Evolutionary conservation across 2,329 filamentous ascomycete species (phyloP), one percentile per base, ranked within the genome.

Genomic region (Chaetomium globosum): DNA sequence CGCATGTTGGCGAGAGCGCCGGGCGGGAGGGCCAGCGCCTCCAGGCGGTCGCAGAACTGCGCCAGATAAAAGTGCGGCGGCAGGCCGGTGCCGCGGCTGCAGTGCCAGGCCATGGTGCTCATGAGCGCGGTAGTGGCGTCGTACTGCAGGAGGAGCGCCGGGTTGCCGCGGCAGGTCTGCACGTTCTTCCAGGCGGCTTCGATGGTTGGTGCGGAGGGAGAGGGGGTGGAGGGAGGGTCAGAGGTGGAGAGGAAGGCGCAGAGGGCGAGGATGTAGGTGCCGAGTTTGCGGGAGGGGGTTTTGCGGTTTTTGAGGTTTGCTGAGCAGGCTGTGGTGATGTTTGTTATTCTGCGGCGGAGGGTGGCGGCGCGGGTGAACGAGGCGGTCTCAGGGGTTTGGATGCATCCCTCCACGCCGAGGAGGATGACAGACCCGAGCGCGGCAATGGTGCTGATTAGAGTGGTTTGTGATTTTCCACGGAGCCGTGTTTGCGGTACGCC

Each of bases 51-150:
- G 68, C 78, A 82, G 21, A 85, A 72, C 39, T 75, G 73, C 7
- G 74, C 70, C 31, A 82, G 73, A 61, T 81, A 75, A 19, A 79
- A 73, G 54, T 79, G 73, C 31, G 76, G 73, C 21, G 78, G 76
- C 26, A 76, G 75, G 7, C 64, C 72, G 1, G 72, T 71, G 21
- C 74, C 78, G 64, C 80, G 80, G 19, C 80, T 78, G 68, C 81
- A 83, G 68, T 77, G 81, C 36, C 81, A 79, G 2, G 83, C 80
- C 12, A 84, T 73, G 7, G 78, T 80, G 64, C 79, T 80, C 33
- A 81, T 71, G 46, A 86, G 75, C 1, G 74, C 70, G 5, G 79
- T 71, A 0, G 78, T 72, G 10, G 71, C 72, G 62, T 77, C 73
- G 68, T 78, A 76, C 19, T 75, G 69, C 43, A 71, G 70, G 43